Conservation (phyloP, 768 basidiomycete genomes). For the Tricholoma bakamatsutake region DNA sequence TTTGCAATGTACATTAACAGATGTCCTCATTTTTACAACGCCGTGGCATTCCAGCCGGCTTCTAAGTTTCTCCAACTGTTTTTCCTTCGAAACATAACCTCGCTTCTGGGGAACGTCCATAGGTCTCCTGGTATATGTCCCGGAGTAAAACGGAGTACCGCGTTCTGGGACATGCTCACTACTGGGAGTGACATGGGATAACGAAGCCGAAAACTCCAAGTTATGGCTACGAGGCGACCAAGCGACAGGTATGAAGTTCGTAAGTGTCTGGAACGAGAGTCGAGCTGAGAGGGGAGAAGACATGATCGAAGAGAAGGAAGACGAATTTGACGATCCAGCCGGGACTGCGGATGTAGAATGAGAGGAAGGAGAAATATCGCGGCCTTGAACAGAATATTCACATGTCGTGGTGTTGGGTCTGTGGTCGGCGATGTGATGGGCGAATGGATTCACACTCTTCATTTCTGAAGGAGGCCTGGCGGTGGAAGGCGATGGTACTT, state of each 20-base stretch:
- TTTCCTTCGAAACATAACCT: constrained; percentile 55
- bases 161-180: not conserved
- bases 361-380: constrained; percentile 5
- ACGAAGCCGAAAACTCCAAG: constrained; percentile 14
- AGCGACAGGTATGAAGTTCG: constrained; percentile 53
- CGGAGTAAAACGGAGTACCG: not conserved
- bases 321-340: constrained; percentile 22
- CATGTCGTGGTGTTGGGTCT: constrained; percentile 12
- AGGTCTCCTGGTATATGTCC: not conserved
- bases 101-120: constrained; percentile 13
- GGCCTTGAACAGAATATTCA: constrained; percentile 15
- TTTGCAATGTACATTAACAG: constrained; percentile 28
- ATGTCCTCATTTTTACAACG: constrained; percentile 19
- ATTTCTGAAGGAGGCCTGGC: constrained; percentile 28
- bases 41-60: constrained; percentile 44
- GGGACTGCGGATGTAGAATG: constrained; percentile 3
- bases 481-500: constrained; percentile 22
- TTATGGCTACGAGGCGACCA: constrained; percentile 40
- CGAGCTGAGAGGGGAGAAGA: constrained; percentile 49
- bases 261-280: constrained; percentile 53
- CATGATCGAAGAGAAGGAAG: constrained; percentile 43
- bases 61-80: constrained; percentile 61
- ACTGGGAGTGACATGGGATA: not conserved
- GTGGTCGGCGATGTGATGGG: constrained; percentile 15
- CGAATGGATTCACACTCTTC: constrained; percentile 33